phyloP scores from a whole-genome alignment of 495 filamentous ascomycete species.

The Penicillium pulvis region DNA sequence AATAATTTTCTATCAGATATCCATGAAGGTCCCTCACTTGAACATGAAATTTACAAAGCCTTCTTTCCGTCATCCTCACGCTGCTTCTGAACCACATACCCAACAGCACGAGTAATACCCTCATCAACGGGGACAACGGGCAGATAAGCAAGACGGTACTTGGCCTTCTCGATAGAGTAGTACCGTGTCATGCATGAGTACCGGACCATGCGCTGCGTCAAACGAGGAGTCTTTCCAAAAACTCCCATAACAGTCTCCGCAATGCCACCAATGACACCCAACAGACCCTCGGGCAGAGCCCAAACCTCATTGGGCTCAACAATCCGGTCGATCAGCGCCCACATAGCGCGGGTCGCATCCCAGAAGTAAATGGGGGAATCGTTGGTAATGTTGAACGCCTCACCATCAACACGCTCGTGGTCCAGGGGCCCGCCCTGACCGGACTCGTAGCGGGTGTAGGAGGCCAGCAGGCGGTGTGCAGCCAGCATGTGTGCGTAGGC shows the following conservation, averaged over 20 bases:
- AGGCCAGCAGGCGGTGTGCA: slow-evolving; percentile 69
- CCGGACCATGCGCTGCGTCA: slow-evolving; percentile 73
- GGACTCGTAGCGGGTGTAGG: slow-evolving; percentile 51
- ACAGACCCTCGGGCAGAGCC: slow-evolving; percentile 64
- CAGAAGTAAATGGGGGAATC: slow-evolving; percentile 92
- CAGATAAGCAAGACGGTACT: slow-evolving; percentile 70
- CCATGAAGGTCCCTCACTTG: background rate
- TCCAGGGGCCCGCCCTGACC: slow-evolving; percentile 62
- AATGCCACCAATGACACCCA: slow-evolving; percentile 64
- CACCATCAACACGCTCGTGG: slow-evolving; percentile 83
- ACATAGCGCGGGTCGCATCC: slow-evolving; percentile 83
- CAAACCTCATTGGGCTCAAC: slow-evolving; percentile 68
- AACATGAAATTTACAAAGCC: slow-evolving; percentile 32
- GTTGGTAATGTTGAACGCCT: slow-evolving; percentile 96
- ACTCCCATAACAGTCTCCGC: slow-evolving; percentile 69
- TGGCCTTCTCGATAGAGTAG: slow-evolving; percentile 84
- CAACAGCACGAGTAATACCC: slow-evolving; percentile 69
- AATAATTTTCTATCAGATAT: slow-evolving; percentile 19
- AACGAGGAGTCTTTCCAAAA: slow-evolving; percentile 70
- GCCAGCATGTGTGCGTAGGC: slow-evolving; percentile 52
- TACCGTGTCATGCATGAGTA: slow-evolving; percentile 83
- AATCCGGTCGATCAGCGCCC: slow-evolving; percentile 68
- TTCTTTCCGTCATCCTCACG: slow-evolving; percentile 45
- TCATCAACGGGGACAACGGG: slow-evolving; percentile 76
- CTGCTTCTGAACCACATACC: slow-evolving; percentile 60